A percentile compares a stretch with the other conserved stretches of the same genome.
Evolutionary conservation across 768 basidiomycete species (phyloP).

Genomic region (Tricholoma sp.): DNA sequence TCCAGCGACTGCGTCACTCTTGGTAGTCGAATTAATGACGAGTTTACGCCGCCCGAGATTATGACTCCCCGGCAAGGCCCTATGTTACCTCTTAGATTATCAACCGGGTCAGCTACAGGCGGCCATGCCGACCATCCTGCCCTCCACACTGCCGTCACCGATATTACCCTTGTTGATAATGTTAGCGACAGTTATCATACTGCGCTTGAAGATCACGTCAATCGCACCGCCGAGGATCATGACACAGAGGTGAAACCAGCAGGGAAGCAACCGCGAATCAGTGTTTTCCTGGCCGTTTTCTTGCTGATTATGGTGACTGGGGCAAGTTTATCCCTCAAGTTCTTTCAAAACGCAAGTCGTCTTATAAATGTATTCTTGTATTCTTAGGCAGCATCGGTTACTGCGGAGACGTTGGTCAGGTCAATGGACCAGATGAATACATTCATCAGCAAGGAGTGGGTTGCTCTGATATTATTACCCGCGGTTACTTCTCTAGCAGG

Average conservation of each 20-base stretch:
- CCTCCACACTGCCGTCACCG: background rate
- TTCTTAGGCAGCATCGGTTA: conserved; percentile 46
- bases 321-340: conserved; percentile 33
- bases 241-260: conserved; percentile 5
- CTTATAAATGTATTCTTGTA: background rate
- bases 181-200: background rate
- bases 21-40: background rate
- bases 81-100: background rate
- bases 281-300: conserved; percentile 49
- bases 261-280: conserved; percentile 47
- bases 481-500: conserved; percentile 79
- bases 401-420: conserved; percentile 68
- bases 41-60: background rate
- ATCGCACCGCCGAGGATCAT: conserved; percentile 1
- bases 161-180: background rate
- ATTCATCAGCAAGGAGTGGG: conserved; percentile 79
- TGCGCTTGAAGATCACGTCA: background rate
- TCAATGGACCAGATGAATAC: conserved; percentile 76
- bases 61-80: background rate
- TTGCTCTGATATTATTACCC: conserved; percentile 84
- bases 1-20: background rate
- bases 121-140: background rate
- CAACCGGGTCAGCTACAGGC: background rate
- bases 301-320: conserved; percentile 57
- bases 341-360: background rate